Base-by-base conservation (phyloP, 1,139 yeast genomes). In the Suhomyces terraborum region DNA sequence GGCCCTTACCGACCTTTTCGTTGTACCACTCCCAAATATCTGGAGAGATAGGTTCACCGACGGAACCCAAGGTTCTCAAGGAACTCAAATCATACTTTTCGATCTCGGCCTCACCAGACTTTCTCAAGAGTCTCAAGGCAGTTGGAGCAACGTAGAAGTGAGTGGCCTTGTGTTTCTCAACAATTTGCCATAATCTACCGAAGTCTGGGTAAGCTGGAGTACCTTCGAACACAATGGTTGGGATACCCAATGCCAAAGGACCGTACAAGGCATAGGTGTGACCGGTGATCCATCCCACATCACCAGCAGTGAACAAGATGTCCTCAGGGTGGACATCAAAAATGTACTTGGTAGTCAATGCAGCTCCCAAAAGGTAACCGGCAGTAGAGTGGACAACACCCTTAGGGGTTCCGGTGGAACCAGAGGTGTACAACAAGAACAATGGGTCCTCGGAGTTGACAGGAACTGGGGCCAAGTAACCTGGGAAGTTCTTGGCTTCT, bases 21-120 rank as follows among this genome's bases (percentile, higher is more conserved):
- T 88, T 80, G 71, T 91, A 93, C 98, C 98, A 93, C 69, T 88
- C 95, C 98, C 98, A 93, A 59, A 93, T 82, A 67, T 93, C 98
- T 48, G 96, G 93, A 42, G 97, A 89, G 61, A 93, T 93, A 54
- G 98, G 98, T 73, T 93, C 98, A 66, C 98, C 98, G 46, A 93
- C 98, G 21, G 98, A 89, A 53, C 98, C 98, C 56, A 93, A 78
- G 36, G 95, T 89, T 73, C 98, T 85, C 63, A 93, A 77, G 18
- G 95, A 82, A n/a, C 87, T 77, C 52, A 89, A 79, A 66, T 91
- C 96, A 63, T 91, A 89, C 66, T 88, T 84, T 53, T 78, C 80
- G 60, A 85, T 87, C 62, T 86, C 93, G 19, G 68, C 67, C 67
- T 87, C 94, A 57, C 98, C 98, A 43, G 95, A 88, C 69, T 93